Percentiles rank a stretch among this genome's conserved stretches.
Conservation (phyloP, 768 basidiomycete species). For the Boletus sp. region DNA sequence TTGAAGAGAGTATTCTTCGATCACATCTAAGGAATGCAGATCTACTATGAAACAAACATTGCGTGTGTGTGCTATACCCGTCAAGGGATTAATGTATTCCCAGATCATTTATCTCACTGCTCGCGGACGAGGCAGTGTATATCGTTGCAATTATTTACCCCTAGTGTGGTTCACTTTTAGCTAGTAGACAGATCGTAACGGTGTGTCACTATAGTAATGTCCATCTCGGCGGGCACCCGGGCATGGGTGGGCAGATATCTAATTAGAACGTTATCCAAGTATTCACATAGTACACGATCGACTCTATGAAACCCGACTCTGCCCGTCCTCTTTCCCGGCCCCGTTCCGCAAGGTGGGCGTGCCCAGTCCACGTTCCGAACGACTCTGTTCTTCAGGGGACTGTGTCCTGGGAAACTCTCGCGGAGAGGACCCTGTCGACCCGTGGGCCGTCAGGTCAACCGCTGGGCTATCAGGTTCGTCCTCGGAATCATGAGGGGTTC, state of each 20-base stretch:
- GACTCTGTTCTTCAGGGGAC: constrained; percentile 45
- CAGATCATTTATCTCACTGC: not conserved
- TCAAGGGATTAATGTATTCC: constrained; percentile 1
- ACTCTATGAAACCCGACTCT: constrained; percentile 1
- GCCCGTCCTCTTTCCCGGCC: constrained; percentile 29
- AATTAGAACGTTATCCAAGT: not conserved
- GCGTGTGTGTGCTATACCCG: not conserved
- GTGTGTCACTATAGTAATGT: not conserved
- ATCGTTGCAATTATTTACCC: not conserved
- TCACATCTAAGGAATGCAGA: constrained; percentile 69
- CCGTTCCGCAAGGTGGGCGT: constrained; percentile 62
- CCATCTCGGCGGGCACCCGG: not conserved
- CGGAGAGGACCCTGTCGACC: constrained; percentile 2
- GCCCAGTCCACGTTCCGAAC: constrained; percentile 60
- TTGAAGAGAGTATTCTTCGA: constrained; percentile 72
- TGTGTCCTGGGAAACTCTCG: constrained; percentile 23
- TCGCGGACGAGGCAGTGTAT: not conserved
- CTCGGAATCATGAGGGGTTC: constrained; percentile 38
- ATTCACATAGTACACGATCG: not conserved
- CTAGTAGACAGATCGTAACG: not conserved
- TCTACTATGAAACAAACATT: constrained; percentile 49
- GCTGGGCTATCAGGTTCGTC: constrained; percentile 43
- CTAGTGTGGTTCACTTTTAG: too few species aligned
- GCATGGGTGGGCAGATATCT: not conserved
- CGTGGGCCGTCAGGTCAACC: constrained; percentile 40